Conservation (phyloP, 2,329 filamentous ascomycete genomes). For the Neurospora crassa region DNA sequence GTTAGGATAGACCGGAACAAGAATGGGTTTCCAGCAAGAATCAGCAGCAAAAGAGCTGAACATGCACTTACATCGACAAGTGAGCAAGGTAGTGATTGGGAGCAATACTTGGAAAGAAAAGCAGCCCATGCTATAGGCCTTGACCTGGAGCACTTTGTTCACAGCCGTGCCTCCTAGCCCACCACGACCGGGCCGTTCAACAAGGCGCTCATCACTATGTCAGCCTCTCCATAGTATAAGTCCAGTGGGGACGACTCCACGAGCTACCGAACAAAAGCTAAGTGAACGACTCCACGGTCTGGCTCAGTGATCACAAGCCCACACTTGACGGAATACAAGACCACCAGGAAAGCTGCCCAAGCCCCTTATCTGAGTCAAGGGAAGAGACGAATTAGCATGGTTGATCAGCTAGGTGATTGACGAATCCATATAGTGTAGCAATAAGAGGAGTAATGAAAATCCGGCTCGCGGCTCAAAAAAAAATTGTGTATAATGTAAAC, state of each 20-base stretch:
- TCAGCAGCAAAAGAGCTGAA: not conserved
- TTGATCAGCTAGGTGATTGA: not conserved
- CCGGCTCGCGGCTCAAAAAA: not conserved
- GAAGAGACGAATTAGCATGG: not conserved
- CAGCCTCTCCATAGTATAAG: not conserved
- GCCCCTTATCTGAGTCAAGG: not conserved
- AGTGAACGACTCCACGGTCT: not conserved
- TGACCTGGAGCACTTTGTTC: not conserved
- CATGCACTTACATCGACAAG: not conserved
- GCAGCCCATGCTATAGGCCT: too few species aligned
- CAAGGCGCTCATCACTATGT: not conserved
- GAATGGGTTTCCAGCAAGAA: too few species aligned
- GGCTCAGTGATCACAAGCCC: not conserved
- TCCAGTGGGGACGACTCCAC: not conserved
- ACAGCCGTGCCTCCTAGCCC: not conserved
- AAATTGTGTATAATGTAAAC: not conserved
- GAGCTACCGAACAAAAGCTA: not conserved
- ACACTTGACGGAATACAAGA: not conserved
- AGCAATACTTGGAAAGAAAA: not conserved
- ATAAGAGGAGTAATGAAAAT: not conserved
- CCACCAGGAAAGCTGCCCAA: not conserved
- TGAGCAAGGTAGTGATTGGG: not conserved
- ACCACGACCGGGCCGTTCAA: not conserved
- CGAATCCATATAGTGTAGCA: not conserved
- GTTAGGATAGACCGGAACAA: too few species aligned